Conservation (phyloP, 2,329 filamentous ascomycete genomes). For the Calonectria pauciramosa region DNA sequence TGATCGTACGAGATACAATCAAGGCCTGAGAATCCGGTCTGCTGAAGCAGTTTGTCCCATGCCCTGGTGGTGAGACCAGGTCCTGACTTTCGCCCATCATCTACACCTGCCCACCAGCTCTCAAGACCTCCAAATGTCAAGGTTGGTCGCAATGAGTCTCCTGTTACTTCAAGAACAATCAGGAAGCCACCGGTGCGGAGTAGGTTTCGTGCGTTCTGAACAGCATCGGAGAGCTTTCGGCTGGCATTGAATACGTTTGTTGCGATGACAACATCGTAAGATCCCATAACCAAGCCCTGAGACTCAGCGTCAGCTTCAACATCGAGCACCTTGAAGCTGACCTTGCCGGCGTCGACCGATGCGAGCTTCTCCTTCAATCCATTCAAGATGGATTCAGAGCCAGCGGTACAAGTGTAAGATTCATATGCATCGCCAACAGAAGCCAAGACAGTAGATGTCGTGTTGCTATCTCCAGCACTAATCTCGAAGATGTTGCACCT, state of each 20-base stretch:
- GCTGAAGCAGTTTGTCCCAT: not conserved
- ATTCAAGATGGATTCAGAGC: not conserved
- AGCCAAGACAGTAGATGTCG: not conserved
- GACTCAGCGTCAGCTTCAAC: not conserved
- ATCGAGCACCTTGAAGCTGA: not conserved
- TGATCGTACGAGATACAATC: not conserved
- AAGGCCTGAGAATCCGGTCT: not conserved
- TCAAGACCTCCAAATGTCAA: not conserved
- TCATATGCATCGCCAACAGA: not conserved
- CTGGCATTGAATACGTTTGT: not conserved
- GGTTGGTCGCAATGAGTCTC: not conserved
- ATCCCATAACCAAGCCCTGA: not conserved
- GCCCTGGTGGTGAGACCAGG: not conserved
- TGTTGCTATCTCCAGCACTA: not conserved
- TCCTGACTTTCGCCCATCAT: not conserved
- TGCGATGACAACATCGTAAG: not conserved
- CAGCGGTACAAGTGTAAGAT: not conserved
- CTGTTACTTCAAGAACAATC: not conserved
- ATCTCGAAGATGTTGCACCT: not conserved
- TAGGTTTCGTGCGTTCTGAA: not conserved
- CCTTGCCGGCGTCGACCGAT: not conserved
- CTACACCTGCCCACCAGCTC: not conserved
- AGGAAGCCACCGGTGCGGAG: not conserved
- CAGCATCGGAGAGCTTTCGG: not conserved
- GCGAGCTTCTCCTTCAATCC: not conserved